These are phyloP conservation scores for Peronosclerospora sorghi DNA, from an alignment of 352 stramenopile species.

Conservation along the genomic window DNA sequence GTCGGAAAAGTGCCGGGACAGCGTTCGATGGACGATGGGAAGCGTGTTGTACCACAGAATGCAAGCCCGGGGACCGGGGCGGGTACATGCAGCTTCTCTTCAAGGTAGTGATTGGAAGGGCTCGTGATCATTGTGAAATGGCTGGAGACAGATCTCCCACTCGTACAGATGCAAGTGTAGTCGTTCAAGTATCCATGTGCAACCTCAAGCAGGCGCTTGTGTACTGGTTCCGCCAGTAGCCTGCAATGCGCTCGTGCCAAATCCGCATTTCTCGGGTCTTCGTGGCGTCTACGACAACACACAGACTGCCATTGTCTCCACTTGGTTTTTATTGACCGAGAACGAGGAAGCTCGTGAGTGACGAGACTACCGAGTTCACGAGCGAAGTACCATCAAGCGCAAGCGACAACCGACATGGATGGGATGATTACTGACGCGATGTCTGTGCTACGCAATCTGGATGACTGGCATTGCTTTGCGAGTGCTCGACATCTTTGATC, in stretches of 20 bases:
- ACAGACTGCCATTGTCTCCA: slow-evolving; percentile 19
- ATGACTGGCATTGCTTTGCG: slow-evolving; percentile 29
- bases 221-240: slow-evolving; percentile 53
- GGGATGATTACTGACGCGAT: slow-evolving; percentile 20
- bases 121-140: slow-evolving; percentile 45
- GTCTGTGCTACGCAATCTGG: slow-evolving; percentile 13
- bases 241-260: slow-evolving; percentile 54
- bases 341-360: slow-evolving; percentile 5
- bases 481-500: slow-evolving; percentile 7
- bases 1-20: slow-evolving; percentile 19
- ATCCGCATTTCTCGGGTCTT: slow-evolving; percentile 64
- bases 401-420: slow-evolving; percentile 4
- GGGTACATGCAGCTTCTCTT: slow-evolving; percentile 78
- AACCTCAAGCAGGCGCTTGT: slow-evolving; percentile 41
- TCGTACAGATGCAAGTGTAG: slow-evolving; percentile 37
- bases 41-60: neutral
- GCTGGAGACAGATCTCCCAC: slow-evolving; percentile 58
- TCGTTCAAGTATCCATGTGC: slow-evolving; percentile 38
- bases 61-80: slow-evolving; percentile 14
- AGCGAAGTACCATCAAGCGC: slow-evolving; percentile 1
- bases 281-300: slow-evolving; percentile 24
- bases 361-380: neutral
- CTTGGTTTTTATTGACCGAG: slow-evolving; percentile 18
- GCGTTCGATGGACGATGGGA: slow-evolving; percentile 55
- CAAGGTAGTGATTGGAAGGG: slow-evolving; percentile 52